Evolutionary conservation across 2,329 filamentous ascomycete genomes (phyloP), one percentile per base, ranked within the genome.

Genomic region (Pseudogymnoascus sp.): DNA sequence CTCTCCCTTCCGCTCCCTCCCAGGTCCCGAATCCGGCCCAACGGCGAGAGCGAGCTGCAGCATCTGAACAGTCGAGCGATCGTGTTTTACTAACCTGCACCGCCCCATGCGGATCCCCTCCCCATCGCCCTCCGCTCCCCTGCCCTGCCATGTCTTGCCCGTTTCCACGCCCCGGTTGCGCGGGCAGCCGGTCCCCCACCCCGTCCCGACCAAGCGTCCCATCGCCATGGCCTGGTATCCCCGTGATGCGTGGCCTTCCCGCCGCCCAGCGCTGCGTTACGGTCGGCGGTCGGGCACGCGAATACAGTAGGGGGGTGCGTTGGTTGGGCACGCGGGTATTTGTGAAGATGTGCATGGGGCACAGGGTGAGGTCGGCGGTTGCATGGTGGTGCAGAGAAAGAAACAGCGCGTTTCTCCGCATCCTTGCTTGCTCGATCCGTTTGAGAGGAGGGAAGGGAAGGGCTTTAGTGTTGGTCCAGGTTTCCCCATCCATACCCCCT

Each of bases 101-200:
- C 28, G 49, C 49, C 49, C 49, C 49, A 55, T 85, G 33, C 33
- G 33, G 33, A 36, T 39, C 36, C 35, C 35, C 36, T 14, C 33
- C n/a, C 36, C 36, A 39, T 39, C 36, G 33, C 33, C 12, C 33
- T 41, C 38, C 36, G 2, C 36, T 42, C 6, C 41, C 41, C 41
- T 42, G 16, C 41, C 19, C 16, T 25, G 22, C 41, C 41, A 19
- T 33, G 45, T 55, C 45, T 55, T 55, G 45, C 45, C 45, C 45
- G 45, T 55, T 55, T 55, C 45, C 45, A 4, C 28, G 45, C 45
- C 45, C 45, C 45, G 45, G 25, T 55, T 55, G 9, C 45, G 5
- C 45, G 45, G 45, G 25, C 45, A 55, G 45, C 45, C 45, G 45
- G 45, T 33, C 45, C 25, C 45, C 16, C 45, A 52, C 25, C 45